Evolutionary conservation across 2,329 filamentous ascomycete genomes (phyloP), one percentile per base, ranked within the genome.

Genomic region (Aspergillus sojae): DNA sequence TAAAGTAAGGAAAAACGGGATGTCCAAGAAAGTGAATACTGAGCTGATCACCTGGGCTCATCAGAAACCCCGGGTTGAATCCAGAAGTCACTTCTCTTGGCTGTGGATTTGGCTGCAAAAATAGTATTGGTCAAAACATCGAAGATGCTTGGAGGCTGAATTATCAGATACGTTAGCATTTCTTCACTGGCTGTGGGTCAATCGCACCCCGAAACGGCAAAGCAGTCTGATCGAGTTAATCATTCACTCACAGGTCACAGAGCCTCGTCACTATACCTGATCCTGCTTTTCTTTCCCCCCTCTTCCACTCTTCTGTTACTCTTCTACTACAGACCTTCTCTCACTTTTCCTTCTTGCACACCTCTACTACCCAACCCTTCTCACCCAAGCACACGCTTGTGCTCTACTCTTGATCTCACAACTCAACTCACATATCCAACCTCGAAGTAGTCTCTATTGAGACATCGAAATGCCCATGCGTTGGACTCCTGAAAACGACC

Each of bases 401-500:
- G 5, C n/a, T 10, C 10, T 16, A 28, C 43, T 30, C 7, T 11
- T 16, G 2, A 28, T 57, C 32, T 30, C 10, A 43, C 3, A 19
- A 59, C 30, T 14, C 16, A 48, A 53, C 32, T 39, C 19, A 57
- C 52, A 3, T 28, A 23, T 5, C 32, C 16, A 39, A 34, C 12
- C 52, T 26, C 39, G 28, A 26, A 39, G 52, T 14, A 52, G 4
- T 32, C 10, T 32, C 16, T 32, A 32, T 5, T 4, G 19, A 57
- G n/a, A 30, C 26, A 4, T 46, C 48, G 64, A 41, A 12, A 79
- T 79, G 77, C 75, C 76, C 21, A 66, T 79, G 30, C 74, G 70
- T 32, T 79, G 78, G 77, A 75, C 72, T 26, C 65, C 75, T 0
- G 75, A 78, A 14, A 74, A 71, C 16, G 77, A 79, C 48, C 76